Percentiles rank a stretch among this genome's conserved stretches.
phyloP scores from a whole-genome alignment of 306 rosid species.

The Arachis stenosperma region DNA sequence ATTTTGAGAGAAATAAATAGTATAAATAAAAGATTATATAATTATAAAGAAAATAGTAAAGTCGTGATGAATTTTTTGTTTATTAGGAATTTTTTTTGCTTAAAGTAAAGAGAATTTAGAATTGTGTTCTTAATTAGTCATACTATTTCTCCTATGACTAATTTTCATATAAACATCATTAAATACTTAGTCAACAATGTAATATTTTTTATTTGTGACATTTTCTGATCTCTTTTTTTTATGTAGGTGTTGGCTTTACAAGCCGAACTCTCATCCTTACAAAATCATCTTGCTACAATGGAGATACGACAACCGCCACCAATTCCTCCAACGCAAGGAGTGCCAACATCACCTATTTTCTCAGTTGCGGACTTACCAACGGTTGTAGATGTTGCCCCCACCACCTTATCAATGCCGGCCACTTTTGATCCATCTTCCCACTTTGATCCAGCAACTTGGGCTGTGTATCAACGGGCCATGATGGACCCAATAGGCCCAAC shows the following conservation, averaged over 20 bases:
- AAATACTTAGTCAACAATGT: background rate
- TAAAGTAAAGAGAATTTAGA: too few relatives aligned
- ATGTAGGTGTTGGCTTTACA: conserved; percentile 71
- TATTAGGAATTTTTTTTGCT: too few relatives aligned
- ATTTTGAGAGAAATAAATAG: too few relatives aligned
- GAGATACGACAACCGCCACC: conserved; percentile 62
- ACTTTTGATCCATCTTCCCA: conserved; percentile 64
- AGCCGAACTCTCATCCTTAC: conserved; percentile 76
- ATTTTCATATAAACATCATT: too few relatives aligned
- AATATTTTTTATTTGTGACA: background rate
- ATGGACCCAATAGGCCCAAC: conserved; percentile 42
- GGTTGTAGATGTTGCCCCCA: conserved; percentile 30
- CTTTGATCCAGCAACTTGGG: conserved; percentile 68
- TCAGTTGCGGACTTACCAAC: conserved; percentile 63
- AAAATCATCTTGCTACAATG: conserved; percentile 60
- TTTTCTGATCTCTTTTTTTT: background rate
- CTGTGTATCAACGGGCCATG: conserved; percentile 59
- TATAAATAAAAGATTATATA: too few relatives aligned
- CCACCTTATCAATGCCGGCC: conserved; percentile 43
- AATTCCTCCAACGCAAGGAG: conserved; percentile 41
- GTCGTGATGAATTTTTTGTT: too few relatives aligned
- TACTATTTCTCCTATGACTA: too few relatives aligned
- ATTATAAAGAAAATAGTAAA: too few relatives aligned
- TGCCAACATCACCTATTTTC: conserved; percentile 37
- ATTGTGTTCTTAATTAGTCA: too few relatives aligned